phyloP scores from a whole-genome alignment of 148 eudicot species.

The Gaultheria prostrata region DNA sequence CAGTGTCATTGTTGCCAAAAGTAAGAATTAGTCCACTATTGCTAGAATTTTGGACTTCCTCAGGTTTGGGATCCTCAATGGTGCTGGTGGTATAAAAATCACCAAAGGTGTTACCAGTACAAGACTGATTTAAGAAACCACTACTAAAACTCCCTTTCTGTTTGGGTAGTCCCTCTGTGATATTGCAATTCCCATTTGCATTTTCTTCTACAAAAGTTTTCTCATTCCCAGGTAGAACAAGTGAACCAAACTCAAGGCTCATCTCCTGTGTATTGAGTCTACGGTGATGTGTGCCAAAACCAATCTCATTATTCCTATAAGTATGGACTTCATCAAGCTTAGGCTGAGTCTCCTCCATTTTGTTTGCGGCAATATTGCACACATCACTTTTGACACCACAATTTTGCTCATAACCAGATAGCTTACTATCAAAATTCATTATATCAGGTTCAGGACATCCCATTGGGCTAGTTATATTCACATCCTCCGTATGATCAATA shows the following conservation, averaged over 20 bases:
- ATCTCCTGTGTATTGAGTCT: slow-evolving; percentile 28
- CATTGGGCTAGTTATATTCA: slow-evolving; percentile 14
- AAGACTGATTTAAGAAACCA: slow-evolving; percentile 35
- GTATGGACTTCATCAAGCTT: slow-evolving; percentile 31
- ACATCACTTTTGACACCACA: slow-evolving; percentile 26
- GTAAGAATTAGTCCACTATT: slow-evolving; percentile 45
- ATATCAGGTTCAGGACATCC: slow-evolving; percentile 24
- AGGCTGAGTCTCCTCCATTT: slow-evolving; percentile 28
- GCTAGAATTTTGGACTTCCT: slow-evolving; percentile 33
- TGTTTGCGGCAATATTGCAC: slow-evolving; percentile 25
- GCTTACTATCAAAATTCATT: slow-evolving; percentile 20
- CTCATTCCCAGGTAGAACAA: slow-evolving; percentile 36
- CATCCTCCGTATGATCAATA: slow-evolving; percentile 22
- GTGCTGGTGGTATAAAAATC: slow-evolving; percentile 29
- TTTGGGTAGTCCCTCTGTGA: slow-evolving; percentile 33
- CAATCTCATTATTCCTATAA: slow-evolving; percentile 26
- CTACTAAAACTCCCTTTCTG: slow-evolving; percentile 37
- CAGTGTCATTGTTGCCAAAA: slow-evolving; percentile 42
- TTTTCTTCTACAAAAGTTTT: slow-evolving; percentile 37
- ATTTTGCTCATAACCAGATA: slow-evolving; percentile 26
- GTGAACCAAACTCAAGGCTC: slow-evolving; percentile 30
- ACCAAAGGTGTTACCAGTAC: slow-evolving; percentile 35
- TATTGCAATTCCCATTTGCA: slow-evolving; percentile 30
- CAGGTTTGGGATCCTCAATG: slow-evolving; percentile 40
- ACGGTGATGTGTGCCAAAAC: slow-evolving; percentile 29